Evolutionary conservation across 768 basidiomycete species (phyloP).

Genomic region (Boletus pseudopeckii): DNA sequence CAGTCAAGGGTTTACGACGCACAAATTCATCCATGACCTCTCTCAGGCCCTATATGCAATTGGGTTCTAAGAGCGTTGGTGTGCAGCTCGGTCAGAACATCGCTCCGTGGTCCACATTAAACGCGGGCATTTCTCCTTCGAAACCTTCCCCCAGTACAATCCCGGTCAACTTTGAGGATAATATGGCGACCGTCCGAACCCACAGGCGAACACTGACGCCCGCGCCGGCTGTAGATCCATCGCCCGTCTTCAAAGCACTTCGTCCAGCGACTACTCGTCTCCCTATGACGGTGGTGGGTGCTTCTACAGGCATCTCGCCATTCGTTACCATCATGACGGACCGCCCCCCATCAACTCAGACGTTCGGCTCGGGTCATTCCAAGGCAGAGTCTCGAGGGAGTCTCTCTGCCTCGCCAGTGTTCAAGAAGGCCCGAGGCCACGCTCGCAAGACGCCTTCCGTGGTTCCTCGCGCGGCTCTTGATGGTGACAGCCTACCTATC

Average conservation of each 20-base stretch:
- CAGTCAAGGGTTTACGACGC: constrained; percentile 34
- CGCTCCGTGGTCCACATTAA: constrained; percentile 56
- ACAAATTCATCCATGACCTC: constrained; percentile 44
- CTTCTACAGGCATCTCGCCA: constrained; percentile 26
- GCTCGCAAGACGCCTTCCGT: constrained; percentile 26
- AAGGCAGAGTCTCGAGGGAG: constrained; percentile 26
- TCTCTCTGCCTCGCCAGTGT: constrained; percentile 32
- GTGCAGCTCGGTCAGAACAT: constrained; percentile 52
- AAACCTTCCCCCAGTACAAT: constrained; percentile 28
- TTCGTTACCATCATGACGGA: constrained; percentile 21
- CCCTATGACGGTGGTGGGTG: constrained; percentile 16
- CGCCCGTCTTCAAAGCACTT: constrained; percentile 57
- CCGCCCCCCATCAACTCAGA: constrained; percentile 32
- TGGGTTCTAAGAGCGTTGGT: constrained; percentile 19
- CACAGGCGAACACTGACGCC: constrained; percentile 59
- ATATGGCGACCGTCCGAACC: constrained; percentile 23
- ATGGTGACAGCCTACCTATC: constrained; percentile 36
- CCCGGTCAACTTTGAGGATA: constrained; percentile 25
- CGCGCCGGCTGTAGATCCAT: constrained; percentile 54
- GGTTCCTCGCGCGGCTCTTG: constrained; percentile 10
- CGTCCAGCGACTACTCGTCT: constrained; percentile 42
- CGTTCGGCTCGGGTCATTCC: constrained; percentile 37
- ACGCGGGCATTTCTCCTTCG: constrained; percentile 37
- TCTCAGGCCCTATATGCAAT: constrained; percentile 47
- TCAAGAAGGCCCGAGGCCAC: constrained; percentile 29